These are phyloP conservation scores for Colletotrichum brevisporum DNA, from an alignment of 2,329 filamentous ascomycete genomes.

Conservation along the genomic window DNA sequence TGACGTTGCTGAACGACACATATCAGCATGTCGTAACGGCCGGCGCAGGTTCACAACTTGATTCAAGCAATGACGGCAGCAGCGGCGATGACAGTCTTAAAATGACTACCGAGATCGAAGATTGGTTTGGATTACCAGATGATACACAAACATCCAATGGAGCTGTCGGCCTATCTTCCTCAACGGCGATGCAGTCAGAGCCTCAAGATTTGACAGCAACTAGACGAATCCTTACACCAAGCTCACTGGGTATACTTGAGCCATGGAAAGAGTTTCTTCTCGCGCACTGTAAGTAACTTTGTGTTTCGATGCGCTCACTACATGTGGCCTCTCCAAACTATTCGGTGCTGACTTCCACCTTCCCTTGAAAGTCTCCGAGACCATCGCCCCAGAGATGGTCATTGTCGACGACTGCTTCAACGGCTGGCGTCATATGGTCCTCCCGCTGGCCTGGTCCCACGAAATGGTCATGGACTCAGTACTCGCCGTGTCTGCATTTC, in stretches of 20 bases:
- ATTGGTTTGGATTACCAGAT: no score
- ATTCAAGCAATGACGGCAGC: no score
- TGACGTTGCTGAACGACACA: neutral
- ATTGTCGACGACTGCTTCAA: constrained; percentile 43
- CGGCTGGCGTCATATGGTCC: constrained; percentile 43
- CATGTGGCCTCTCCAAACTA: neutral
- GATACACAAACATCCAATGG: neutral
- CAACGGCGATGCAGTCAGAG: neutral
- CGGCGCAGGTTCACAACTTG: neutral
- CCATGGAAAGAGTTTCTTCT: constrained; percentile 28
- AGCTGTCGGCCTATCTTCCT: neutral
- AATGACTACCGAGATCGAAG: no score
- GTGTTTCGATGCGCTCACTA: neutral
- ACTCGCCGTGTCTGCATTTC: constrained; percentile 45
- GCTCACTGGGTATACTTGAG: constrained; percentile 3
- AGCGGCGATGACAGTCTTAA: no score
- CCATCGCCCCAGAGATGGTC: constrained; percentile 45
- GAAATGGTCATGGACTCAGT: constrained; percentile 46
- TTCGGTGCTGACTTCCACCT: neutral
- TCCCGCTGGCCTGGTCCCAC: constrained; percentile 42
- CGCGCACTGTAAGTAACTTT: constrained; percentile 33
- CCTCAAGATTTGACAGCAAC: neutral
- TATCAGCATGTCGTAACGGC: neutral
- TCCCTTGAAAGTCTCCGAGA: constrained; percentile 40
- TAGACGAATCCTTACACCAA: neutral